Base-by-base conservation (phyloP, 805 yeast species). In the Priceomyces haplophilus region DNA sequence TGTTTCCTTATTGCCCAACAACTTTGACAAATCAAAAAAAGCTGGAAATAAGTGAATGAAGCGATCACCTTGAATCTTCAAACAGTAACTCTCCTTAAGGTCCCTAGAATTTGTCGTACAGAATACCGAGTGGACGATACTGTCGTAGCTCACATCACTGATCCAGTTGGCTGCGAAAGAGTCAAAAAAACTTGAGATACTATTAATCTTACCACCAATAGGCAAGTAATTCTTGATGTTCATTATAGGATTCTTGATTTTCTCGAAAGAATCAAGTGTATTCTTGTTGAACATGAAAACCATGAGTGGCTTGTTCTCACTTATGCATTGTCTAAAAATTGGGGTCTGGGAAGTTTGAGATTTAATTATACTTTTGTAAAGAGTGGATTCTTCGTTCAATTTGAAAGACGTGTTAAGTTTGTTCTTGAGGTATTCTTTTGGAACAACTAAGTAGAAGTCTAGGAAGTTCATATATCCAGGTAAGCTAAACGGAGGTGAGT, bases 81-180 rank as follows among this genome's bases (percentile, higher is more conserved):
- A 38, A 52, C 82, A 76, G 41, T 58, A 65, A n/a, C 31, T 27
- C 11, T 27, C 31, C 34, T 46, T 42, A 1, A 45, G 23, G 15
- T 35, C 17, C 0, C 37, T 29, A 1, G 49, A 37, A 38, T 62
- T 61, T 3, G 69, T 55, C 3, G 75, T 67, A n/a, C 81, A 77
- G 46, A 73, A 72, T 1, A 59, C 57, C 0, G 79, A 73, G 36
- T 66, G 65, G 2, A 73, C 47, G 25, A 76, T 55, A 21, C 59
- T 58, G 12, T 55, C 53, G 38, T 64, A 57, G 11, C 61, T 55
- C 10, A 64, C 45, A 7, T 55, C 56, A 17, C 55, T 52, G 2
- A 64, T 50, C 80, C 79, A 76, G 10, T 54, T 56, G 19, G 52
- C 50, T 0, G 78, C 73, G 51, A 76, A 61, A 1, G 50, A 44